A percentile compares a stretch with the other conserved stretches of the same genome.
These are phyloP conservation scores for Verticillium albo-atrum DNA, from an alignment of 2,329 filamentous ascomycete species.

Conservation along the genomic window DNA sequence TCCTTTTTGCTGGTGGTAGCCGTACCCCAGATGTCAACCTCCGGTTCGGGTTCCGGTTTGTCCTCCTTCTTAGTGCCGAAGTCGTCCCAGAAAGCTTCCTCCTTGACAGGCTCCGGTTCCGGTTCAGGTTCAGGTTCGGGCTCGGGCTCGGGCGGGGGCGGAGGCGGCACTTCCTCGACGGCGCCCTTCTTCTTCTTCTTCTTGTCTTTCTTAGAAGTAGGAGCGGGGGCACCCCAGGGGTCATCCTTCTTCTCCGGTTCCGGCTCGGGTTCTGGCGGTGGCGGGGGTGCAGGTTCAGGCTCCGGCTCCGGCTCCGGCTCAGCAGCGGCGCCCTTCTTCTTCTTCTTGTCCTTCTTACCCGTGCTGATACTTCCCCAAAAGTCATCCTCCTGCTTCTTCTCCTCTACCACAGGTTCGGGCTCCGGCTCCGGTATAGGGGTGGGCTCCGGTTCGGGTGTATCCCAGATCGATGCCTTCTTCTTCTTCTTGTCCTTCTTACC, in stretches of 20 bases:
- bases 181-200: slow-evolving; percentile 31
- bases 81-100: slow-evolving; percentile 2
- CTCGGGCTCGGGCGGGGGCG: slow-evolving; percentile 33
- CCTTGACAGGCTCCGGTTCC: slow-evolving; percentile 10
- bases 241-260: slow-evolving; percentile 19
- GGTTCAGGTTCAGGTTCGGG: slow-evolving; percentile 36
- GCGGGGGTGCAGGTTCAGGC: neutral
- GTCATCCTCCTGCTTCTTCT: slow-evolving; percentile 17
- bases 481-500: slow-evolving; percentile 44
- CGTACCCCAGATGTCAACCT: slow-evolving; percentile 17
- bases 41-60: slow-evolving; percentile 14
- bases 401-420: slow-evolving; percentile 3
- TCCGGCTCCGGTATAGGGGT: slow-evolving; percentile 18
- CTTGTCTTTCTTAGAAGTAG: slow-evolving; percentile 33
- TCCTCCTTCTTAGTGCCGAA: slow-evolving; percentile 4
- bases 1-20: slow-evolving; percentile 34
- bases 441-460: slow-evolving; percentile 11
- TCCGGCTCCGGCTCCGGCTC: slow-evolving; percentile 6
- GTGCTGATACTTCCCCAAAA: slow-evolving; percentile 34
- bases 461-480: slow-evolving; percentile 20
- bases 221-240: slow-evolving; percentile 22
- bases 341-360: slow-evolving; percentile 27
- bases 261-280: slow-evolving; percentile 5
- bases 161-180: slow-evolving; percentile 17
- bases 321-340: slow-evolving; percentile 20